A percentile compares a stretch with the other conserved stretches of the same genome.
These are phyloP conservation scores for Agapanthus africanus DNA, from an alignment of 106 monocot genomes.

Conservation along the genomic window DNA sequence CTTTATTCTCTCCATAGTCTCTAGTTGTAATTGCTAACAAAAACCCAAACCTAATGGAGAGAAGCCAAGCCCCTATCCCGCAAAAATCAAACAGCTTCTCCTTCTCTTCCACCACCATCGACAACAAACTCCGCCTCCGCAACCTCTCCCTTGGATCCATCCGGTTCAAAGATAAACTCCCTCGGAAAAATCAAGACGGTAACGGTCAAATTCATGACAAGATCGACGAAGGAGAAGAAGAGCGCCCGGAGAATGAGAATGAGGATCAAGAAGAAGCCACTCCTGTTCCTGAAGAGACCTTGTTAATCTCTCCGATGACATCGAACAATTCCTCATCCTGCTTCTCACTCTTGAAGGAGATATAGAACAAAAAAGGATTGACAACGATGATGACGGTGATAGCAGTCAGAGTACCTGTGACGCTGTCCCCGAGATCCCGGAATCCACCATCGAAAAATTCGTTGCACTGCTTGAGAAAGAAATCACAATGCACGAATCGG, in stretches of 20 bases:
- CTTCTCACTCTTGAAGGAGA: background rate
- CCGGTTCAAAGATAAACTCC: background rate
- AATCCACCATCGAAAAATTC: conserved; percentile 15
- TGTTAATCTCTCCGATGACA: conserved; percentile 13
- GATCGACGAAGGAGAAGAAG: background rate
- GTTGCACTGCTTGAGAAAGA: conserved; percentile 22
- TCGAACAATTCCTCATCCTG: conserved; percentile 24
- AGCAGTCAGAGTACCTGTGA: no score
- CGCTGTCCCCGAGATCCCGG: conserved; percentile 19
- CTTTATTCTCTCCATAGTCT: no score
- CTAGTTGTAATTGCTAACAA: background rate
- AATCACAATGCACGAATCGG: conserved; percentile 10
- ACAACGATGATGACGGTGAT: background rate
- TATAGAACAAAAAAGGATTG: background rate
- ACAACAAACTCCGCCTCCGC: conserved; percentile 14
- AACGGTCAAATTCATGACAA: background rate
- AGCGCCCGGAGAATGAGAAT: background rate
- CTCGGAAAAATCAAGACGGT: background rate
- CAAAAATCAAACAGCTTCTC: conserved; percentile 34
- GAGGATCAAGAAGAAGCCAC: background rate
- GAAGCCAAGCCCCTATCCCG: conserved; percentile 13
- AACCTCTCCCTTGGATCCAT: conserved; percentile 13
- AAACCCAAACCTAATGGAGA: conserved; percentile 13
- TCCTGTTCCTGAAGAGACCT: background rate
- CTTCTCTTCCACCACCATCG: conserved; percentile 13